A percentile compares a stretch with the other conserved stretches of the same genome.
Evolutionary conservation across 83 land plant species (phyloP).

Genomic region (Isoetes engelmannii): DNA sequence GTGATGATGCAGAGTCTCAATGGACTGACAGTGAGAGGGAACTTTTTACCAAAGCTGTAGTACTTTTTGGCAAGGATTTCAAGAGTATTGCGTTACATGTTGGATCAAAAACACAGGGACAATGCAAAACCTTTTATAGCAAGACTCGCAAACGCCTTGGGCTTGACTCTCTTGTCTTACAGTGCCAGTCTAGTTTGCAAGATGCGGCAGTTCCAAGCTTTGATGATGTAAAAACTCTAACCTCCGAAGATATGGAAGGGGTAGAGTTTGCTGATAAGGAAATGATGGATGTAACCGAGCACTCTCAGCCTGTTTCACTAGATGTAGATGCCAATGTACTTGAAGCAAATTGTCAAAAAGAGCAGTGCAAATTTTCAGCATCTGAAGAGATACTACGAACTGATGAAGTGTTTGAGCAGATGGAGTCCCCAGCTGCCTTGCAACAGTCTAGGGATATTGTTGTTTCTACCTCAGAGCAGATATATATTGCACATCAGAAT

Average conservation of each 20-base stretch:
- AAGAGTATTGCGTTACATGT: constrained; percentile 47
- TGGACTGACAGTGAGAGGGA: constrained; percentile 87
- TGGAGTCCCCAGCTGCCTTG: no score
- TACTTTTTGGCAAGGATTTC: constrained; percentile 78
- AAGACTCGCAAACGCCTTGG: constrained; percentile 71
- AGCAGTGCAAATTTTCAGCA: no score
- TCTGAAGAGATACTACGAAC: no score
- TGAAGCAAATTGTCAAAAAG: neutral
- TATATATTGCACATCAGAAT: no score
- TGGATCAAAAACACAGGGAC: constrained; percentile 59
- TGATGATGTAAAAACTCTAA: constrained; percentile 4
- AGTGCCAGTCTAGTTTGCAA: constrained; percentile 16
- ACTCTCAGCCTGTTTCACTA: neutral
- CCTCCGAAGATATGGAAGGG: neutral
- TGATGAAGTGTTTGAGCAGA: no score
- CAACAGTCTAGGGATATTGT: no score
- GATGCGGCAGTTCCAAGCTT: constrained; percentile 1
- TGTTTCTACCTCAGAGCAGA: no score
- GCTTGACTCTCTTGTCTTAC: constrained; percentile 44
- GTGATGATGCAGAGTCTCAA: constrained; percentile 32
- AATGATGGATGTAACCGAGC: neutral
- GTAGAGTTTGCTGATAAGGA: neutral
- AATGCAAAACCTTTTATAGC: constrained; percentile 81
- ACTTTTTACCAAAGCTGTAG: constrained; percentile 54
- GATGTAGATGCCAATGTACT: neutral